Conservation (phyloP, 192 early-diverging fungal species). For the Linnemannia hyalina region DNA sequence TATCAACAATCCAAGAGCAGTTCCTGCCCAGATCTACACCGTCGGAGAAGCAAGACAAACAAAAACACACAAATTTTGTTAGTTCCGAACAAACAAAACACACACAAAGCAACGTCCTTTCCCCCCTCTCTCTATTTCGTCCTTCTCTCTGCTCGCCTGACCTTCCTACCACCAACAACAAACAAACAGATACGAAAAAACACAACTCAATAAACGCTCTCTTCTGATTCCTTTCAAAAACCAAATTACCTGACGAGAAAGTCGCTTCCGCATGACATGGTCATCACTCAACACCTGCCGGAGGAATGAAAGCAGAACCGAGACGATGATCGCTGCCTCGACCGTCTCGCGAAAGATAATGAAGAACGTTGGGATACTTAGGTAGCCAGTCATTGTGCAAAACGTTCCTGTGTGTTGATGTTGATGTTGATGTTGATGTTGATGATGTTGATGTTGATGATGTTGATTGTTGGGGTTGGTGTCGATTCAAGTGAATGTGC, state of each 20-base stretch:
- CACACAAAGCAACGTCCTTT: too few species aligned
- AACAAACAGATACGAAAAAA: not conserved
- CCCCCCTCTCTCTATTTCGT: too few species aligned
- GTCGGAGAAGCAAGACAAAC: not conserved
- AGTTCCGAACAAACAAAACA: not conserved
- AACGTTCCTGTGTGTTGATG: not conserved
- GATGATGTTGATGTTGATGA: too few species aligned
- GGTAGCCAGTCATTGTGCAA: slow-evolving; percentile 2
- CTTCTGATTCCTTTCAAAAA: not conserved
- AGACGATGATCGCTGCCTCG: slow-evolving; percentile 89
- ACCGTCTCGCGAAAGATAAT: slow-evolving; percentile 83
- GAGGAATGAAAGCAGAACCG: slow-evolving; percentile 81
- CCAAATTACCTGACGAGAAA: slow-evolving; percentile 23
- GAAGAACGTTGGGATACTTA: slow-evolving; percentile 72
- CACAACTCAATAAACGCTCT: not conserved
- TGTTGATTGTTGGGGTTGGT: not conserved
- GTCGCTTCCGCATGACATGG: slow-evolving; percentile 16
- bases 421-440: not conserved
- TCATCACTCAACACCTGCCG: slow-evolving; percentile 26
- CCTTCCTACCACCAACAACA: not conserved
- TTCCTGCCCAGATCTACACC: slow-evolving; percentile 82
- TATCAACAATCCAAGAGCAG: slow-evolving; percentile 72
- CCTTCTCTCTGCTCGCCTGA: too few species aligned
- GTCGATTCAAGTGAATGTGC: not conserved
- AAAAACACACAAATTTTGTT: not conserved